Base-by-base conservation (phyloP, 2,329 filamentous ascomycete genomes). In the Xylariales sp. region DNA sequence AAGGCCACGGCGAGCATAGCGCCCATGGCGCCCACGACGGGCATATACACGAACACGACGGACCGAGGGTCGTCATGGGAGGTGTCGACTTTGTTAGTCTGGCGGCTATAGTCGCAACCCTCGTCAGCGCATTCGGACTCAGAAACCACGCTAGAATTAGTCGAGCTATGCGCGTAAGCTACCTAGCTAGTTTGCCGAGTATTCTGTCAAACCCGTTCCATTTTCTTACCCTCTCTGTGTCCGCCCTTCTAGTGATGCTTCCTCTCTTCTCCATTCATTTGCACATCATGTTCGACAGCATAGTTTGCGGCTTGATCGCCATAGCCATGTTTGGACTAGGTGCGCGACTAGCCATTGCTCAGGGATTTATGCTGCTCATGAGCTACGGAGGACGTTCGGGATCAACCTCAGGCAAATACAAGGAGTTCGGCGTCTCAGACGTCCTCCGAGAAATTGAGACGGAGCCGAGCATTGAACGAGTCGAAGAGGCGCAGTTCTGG, bases 291-390 rank as follows among this genome's bases (percentile, higher is more conserved):
- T 86, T 97, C 57, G 96, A 99, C 79, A 89, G 91, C 52, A 84
- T 91, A 16, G 87, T 98, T 64, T 97, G 94, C 66, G 88, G 91
- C 60, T 86, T 91, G 32, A 96, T 97, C 66, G 92, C 96, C 3
- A 81, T 93, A 34, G 89, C 91, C 67, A 99, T 99, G 96, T 95
- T 97, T 70, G 84, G 90, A 41, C 86, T 98, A 5, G 96, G 96
- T 12, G 87, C 91, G 71, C 91, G 94, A 7, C 86, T 98, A 12
- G 94, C 94, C 23, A 90, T 93, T 62, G 92, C 92, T 0, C 89
- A 99, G 73, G 96, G 94, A 0, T 89, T 94, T 34, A 98, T 99
- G 93, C 87, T 99, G 39, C 87, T 99, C 66, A 97, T 99, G 95
- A 95, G 92, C 3, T 97, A 97, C 78, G 78, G 77, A 39, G 85